phyloP scores from a whole-genome alignment of 1,139 yeast species.

The Taphrina sp. region DNA sequence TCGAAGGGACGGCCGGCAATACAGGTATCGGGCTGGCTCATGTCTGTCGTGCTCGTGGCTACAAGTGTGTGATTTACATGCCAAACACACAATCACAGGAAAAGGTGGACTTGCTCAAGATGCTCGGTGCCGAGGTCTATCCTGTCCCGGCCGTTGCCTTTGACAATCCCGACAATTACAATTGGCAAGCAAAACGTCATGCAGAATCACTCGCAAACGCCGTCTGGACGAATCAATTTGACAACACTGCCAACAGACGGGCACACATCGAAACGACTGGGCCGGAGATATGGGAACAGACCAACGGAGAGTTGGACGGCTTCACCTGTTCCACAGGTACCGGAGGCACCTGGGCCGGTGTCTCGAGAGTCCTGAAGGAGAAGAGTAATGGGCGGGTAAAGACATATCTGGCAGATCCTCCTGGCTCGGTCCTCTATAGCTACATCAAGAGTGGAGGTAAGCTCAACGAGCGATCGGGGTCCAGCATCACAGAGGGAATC shows the following conservation, averaged over 20 bases:
- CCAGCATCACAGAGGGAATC: constrained; percentile 90
- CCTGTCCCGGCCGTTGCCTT: constrained; percentile 90
- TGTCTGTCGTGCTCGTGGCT: constrained; percentile 78
- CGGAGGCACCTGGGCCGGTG: constrained; percentile 87
- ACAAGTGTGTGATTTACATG: constrained; percentile 81
- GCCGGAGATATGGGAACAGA: constrained; percentile 89
- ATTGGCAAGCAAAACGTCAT: constrained; percentile 67
- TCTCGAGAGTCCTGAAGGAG: constrained; percentile 69
- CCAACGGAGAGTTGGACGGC: constrained; percentile 74
- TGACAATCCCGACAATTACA: constrained; percentile 64
- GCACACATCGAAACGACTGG: constrained; percentile 91
- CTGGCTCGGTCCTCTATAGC: constrained; percentile 81
- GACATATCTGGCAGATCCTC: constrained; percentile 83
- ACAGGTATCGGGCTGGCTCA: constrained; percentile 91
- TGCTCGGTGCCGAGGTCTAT: constrained; percentile 78
- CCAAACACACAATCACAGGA: constrained; percentile 77
- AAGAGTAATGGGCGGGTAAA: constrained; percentile 59
- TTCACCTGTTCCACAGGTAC: constrained; percentile 90
- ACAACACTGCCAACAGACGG: constrained; percentile 79
- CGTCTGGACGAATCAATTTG: constrained; percentile 90
- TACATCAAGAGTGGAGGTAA: constrained; percentile 68
- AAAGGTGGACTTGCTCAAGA: constrained; percentile 67
- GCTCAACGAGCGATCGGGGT: constrained; percentile 64
- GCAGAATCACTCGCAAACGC: constrained; percentile 74
- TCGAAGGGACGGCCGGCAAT: constrained; percentile 74